Evolutionary conservation across 1,139 yeast genomes (phyloP), one percentile per base, ranked within the genome.

Genomic region (Tardiomyces depauwii): DNA sequence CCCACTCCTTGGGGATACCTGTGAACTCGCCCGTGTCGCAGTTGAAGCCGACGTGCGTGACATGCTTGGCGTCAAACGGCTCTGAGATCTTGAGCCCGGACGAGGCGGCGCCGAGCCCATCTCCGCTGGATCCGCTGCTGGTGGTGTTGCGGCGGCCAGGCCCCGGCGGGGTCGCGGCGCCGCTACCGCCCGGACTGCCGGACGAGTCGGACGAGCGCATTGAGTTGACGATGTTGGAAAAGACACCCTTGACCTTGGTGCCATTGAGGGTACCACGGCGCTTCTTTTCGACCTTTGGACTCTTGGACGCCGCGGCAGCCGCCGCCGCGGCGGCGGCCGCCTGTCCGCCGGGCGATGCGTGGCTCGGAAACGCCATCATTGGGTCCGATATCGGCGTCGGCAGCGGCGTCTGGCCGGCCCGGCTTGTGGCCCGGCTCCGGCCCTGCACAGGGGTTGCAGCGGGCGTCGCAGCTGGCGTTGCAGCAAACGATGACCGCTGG

Each of bases 1-100:
- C 91, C 98, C 98, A 91, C 62, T 86, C 96, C 43, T 77, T 78
- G 1, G 97, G 98, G 46, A 89, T 71, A 1, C 96, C 97, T 1
- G 91, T 84, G 58, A 83, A 89, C 48, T 85, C 81, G 10, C 96
- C 95, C 32, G 91, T 82, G 55, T 79, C 82, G 25, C 73, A 66
- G 62, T 89, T 91, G 49, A 84, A 82, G 19, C 95, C 96, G 12
- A 91, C 97, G 63, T 91, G 97, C 2, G 94, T 87, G 40, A 87
- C 84, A 60, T 88, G 95, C 57, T 86, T 82, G 28, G 94, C 85
- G 59, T 86, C 88, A 63, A 82, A 87, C 0, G 97, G 97, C 0
- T 88, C 82, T 36, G 95, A 84, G 44, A 91, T 88, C 55, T 80
- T 81, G 64, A 82, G 70, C 46, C 72, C 49, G 57, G 67, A 47